Evolutionary conservation across 169 alveolate genomes (phyloP), one percentile per base, ranked within the genome.

Genomic region (Cryptosporidium baileyi): DNA sequence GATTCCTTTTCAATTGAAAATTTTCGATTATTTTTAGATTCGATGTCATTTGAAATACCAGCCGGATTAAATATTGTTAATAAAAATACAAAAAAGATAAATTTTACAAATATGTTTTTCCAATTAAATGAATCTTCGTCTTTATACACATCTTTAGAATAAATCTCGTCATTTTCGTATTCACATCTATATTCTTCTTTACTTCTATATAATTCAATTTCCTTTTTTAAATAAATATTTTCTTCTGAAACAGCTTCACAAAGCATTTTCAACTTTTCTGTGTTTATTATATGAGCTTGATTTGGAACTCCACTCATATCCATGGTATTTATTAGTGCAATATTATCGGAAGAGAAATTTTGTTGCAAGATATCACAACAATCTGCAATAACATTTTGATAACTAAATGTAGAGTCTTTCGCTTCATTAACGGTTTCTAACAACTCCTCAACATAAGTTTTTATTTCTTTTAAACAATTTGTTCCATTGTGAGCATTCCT

Each of bases 391-490:
- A 54, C 22, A 32, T 61, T 60, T 54, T 74, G 74, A 52, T 52
- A 38, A 26, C 51, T 61, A 40, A 54, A 74, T 28, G 60, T 52
- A 3, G 67, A 36, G 43, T 74, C 41, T 45, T 59, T 74, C 3
- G 59, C 41, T 3, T 74, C 85, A 40, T 51, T 74, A 17, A 74
- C 36, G n/a, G 85, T 74, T 22, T 74, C 85, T 32, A 74, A 54
- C 26, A 74, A 57, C 54, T 74, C 85, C 38, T 74, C 85, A 22
- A 74, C 85, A 41, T 74, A 74, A 7, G 40, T 30, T 38, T 67
- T 51, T 26, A 74, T 74, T 22, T 74, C 85, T 19, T 51, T 74
- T 24, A 74, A 41, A 43, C 85, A 74, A 36, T 54, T 74, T 30
- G 67, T 40, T 38, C 57, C 85, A 74, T 24, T 34, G 26, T 54